A percentile compares a stretch with the other conserved stretches of the same genome.
phyloP scores from a whole-genome alignment of 2,329 filamentous ascomycete species.

The Cryphonectria carpinicola region DNA sequence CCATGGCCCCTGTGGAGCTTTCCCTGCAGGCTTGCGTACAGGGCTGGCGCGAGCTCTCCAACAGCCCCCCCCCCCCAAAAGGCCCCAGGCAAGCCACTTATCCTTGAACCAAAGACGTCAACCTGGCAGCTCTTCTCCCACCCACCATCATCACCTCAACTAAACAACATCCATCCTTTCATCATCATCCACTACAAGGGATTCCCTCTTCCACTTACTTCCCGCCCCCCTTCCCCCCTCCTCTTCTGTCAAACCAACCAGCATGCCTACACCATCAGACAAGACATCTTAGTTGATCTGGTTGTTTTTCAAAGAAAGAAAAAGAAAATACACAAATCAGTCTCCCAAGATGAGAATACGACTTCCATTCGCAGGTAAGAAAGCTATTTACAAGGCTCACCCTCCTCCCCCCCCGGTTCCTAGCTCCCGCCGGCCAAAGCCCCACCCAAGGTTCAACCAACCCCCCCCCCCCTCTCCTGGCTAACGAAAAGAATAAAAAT shows the following conservation, averaged over 20 bases:
- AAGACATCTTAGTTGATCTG: constrained; percentile 2
- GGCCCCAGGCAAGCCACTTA: constrained; percentile 3
- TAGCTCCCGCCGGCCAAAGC: background rate
- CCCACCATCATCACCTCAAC: background rate
- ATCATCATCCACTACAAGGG: background rate
- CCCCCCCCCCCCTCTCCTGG: background rate
- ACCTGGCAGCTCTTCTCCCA: background rate
- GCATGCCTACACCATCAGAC: constrained; percentile 8
- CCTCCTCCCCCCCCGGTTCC: background rate
- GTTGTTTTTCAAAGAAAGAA: background rate
- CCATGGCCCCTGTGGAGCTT: background rate
- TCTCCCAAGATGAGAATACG: constrained; percentile 74
- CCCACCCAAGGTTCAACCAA: background rate
- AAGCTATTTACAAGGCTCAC: constrained; percentile 37
- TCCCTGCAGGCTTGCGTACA: constrained; percentile 8
- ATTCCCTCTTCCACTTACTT: background rate
- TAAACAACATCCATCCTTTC: background rate
- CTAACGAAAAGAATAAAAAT: background rate
- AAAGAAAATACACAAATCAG: background rate
- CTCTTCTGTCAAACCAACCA: background rate
- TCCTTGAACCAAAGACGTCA: constrained; percentile 6
- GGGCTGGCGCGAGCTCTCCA: constrained; percentile 1
- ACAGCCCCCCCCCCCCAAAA: background rate
- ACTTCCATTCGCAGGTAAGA: constrained; percentile 80
- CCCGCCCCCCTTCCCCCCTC: background rate